Base-by-base conservation (phyloP, 495 filamentous ascomycete genomes). In the Podospora comata region DNA sequence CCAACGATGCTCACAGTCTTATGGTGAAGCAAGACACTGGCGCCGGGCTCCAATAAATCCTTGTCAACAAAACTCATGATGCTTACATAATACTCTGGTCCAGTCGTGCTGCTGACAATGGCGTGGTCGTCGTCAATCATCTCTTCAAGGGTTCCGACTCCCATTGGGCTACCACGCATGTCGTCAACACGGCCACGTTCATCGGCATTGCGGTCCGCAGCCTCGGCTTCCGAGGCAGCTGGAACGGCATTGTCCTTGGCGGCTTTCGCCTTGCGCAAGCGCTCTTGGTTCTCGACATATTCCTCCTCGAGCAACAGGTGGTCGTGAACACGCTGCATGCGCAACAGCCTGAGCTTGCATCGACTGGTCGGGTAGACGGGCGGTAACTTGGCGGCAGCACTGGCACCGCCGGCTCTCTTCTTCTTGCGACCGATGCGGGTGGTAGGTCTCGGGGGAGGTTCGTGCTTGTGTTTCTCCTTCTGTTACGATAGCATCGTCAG, bases 1-100 rank as follows among this genome's bases (percentile, higher is more conserved):
- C 95, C 95, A 58, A 99, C 95, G 62, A 99, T 97, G 11, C 93
- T 97, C 39, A 98, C 96, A 20, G 90, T 93, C 81, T 99, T 99
- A 80, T 99, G 95, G 75, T 99, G 95, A 60, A 99, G 83, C 32
- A 99, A 83, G 67, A 99, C 94, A 75, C 92, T 97, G 19, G 95
- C 94, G 64, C 95, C 95, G 5, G 95, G 95, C 79, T 99, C 95
- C 18, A 99, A 87, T 13, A 99, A 86, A 74, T 99, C 95, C 81
- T 99, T 99, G 83, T 99, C 95, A 54, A 99, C 95, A 73, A 99
- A 99, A 55, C 94, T 97, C 95, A 99, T 99, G 85, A 99, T 99
- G 63, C 93, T 97, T 68, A 99, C 95, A 78, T 99, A 99, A 83
- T 97, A 99, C 78, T 99, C 95, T 2, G 95, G 96, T 0, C 95